Evolutionary conservation across 2,329 filamentous ascomycete species (phyloP), one percentile per base, ranked within the genome.

Genomic region (Aaosphaeria arxii): DNA sequence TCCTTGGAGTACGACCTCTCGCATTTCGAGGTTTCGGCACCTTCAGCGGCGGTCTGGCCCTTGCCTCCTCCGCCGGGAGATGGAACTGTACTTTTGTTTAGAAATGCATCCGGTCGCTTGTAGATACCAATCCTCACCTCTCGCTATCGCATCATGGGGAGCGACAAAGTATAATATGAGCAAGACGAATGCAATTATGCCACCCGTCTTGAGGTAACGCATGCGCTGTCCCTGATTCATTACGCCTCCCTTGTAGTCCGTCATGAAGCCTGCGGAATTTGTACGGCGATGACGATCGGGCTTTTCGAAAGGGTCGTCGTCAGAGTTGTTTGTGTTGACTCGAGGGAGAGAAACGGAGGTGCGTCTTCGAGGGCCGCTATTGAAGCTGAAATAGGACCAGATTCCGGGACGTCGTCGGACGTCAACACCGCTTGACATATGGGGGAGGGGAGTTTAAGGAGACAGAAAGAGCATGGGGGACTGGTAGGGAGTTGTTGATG

Each of bases 1-100:
- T 90, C 87, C 64, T 88, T 85, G 61, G 90, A 89, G 74, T 82
- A 86, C 39, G 94, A 90, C 67, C 86, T 89, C 50, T 85, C 84
- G 80, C 94, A 99, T 74, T 83, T 87, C 40, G 82, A 78, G 55
- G 88, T 85, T 57, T 82, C 82, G 62, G 85, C 80, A 6, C 84
- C 82, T 61, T 89, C 71, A 5, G 70, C 69, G 31, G 75, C 71
- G 9, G 72, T 70, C 59, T 76, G 72, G 49, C 73, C 74, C 42
- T 62, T 58, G 7, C 58, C 61, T 40, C 9, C 9, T 13, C 9
- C 39, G 11, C 9, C 9, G 33, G 33, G 33, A 36, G 33, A 11
- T 35, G 49, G 30, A 31, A 24, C 17, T 24, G 17, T 24, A 24
- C 17, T 24, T 24, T 24, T 24, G 17, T 24, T 24, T 4, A 28